phyloP scores from a whole-genome alignment of 2,329 filamentous ascomycete species.

The Lachnellula subtilissima region DNA sequence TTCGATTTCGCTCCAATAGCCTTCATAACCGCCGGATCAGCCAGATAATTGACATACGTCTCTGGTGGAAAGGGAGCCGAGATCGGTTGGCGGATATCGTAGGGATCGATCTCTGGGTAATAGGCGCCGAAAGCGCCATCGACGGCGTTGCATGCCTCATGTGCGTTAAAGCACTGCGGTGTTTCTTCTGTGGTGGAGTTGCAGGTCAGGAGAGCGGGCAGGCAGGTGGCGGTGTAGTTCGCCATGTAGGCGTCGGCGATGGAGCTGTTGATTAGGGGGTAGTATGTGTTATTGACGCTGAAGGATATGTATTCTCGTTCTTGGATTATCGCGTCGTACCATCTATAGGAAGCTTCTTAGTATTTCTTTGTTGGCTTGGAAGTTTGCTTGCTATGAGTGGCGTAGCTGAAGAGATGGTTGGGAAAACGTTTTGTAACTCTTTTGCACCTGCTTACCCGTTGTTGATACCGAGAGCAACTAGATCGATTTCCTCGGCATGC shows the following conservation, averaged over 20 bases:
- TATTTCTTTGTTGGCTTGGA: neutral
- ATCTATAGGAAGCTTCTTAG: slow-evolving; percentile 4
- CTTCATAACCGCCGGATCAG: slow-evolving; percentile 30
- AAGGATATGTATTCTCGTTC: slow-evolving; percentile 31
- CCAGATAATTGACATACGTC: slow-evolving; percentile 38
- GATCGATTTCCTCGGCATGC: slow-evolving; percentile 26
- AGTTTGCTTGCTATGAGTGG: too few species aligned
- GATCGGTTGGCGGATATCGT: slow-evolving; percentile 27
- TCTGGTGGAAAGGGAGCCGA: slow-evolving; percentile 31
- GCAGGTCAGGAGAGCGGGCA: slow-evolving; percentile 38
- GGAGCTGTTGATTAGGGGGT: slow-evolving; percentile 35
- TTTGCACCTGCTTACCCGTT: slow-evolving; percentile 22
- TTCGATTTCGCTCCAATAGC: slow-evolving; percentile 40
- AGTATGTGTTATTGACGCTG: slow-evolving; percentile 34
- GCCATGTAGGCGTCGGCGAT: slow-evolving; percentile 33
- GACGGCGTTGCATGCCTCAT: slow-evolving; percentile 39
- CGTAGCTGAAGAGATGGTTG: neutral
- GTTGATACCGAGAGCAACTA: slow-evolving; percentile 33
- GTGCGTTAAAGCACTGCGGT: slow-evolving; percentile 66
- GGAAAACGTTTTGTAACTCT: neutral
- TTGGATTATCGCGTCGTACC: slow-evolving; percentile 53
- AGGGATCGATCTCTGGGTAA: slow-evolving; percentile 21
- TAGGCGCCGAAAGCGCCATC: slow-evolving; percentile 8
- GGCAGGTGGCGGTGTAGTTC: slow-evolving; percentile 34
- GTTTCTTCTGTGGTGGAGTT: slow-evolving; percentile 61